A percentile compares a stretch with the other conserved stretches of the same genome.
Conservation (phyloP, 345 rosid species). For the Brassica nigra region DNA sequence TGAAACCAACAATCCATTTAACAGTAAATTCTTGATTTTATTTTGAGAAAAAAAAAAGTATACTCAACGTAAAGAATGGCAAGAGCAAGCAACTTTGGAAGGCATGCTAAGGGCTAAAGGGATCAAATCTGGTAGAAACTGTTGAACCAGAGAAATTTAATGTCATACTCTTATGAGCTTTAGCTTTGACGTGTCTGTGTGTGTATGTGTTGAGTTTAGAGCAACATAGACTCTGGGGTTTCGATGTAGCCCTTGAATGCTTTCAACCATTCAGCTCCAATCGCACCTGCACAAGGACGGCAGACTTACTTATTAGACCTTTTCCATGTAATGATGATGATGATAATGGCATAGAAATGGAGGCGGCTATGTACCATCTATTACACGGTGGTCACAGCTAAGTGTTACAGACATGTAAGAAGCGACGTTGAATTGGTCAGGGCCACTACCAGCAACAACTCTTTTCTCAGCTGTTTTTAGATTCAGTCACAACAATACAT, state of each 20-base stretch:
- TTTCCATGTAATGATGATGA: background rate
- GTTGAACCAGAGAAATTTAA: slow-evolving; percentile 15
- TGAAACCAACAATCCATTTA: background rate
- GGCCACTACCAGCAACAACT: slow-evolving; percentile 67
- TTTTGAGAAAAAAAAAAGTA: slow-evolving; percentile 7
- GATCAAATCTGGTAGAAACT: slow-evolving; percentile 16
- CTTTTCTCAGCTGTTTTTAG: slow-evolving; percentile 83
- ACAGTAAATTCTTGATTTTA: slow-evolving; percentile 8
- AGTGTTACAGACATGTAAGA: slow-evolving; percentile 85
- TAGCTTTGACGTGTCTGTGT: slow-evolving; percentile 16
- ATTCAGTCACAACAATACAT: slow-evolving; percentile 4
- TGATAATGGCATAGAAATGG: background rate
- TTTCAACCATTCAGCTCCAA: slow-evolving; percentile 97
- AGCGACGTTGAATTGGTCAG: slow-evolving; percentile 72
- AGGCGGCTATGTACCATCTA: slow-evolving; percentile 61
- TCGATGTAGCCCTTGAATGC: slow-evolving; percentile 94
- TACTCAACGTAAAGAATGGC: slow-evolving; percentile 19
- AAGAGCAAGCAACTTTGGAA: slow-evolving; percentile 16
- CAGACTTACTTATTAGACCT: background rate
- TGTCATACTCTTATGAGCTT: slow-evolving; percentile 11
- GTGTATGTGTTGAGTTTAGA: slow-evolving; percentile 41
- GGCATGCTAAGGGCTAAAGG: background rate
- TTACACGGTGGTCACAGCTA: slow-evolving; percentile 96
- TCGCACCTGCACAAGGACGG: slow-evolving; percentile 56
- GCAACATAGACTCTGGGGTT: slow-evolving; percentile 94